Evolutionary conservation across 2,329 filamentous ascomycete genomes (phyloP).

Genomic region (Cladophialophora psammophila): DNA sequence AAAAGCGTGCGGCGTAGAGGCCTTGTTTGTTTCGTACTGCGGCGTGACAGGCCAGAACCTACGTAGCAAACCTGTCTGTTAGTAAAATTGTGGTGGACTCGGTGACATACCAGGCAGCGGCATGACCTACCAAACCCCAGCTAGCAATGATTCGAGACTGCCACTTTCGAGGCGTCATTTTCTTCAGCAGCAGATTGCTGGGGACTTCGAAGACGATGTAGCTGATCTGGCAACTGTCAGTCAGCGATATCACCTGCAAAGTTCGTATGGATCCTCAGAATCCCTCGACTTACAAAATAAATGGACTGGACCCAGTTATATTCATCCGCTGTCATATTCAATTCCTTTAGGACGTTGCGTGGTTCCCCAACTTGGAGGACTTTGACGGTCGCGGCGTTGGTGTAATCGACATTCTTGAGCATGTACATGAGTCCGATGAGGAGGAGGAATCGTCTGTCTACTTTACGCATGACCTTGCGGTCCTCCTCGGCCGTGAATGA

Average conservation of each 20-base stretch:
- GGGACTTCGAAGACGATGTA: constrained; percentile 54
- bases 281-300: constrained; percentile 46
- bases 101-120: neutral
- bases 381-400: constrained; percentile 52
- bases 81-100: neutral
- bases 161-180: constrained; percentile 47
- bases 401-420: constrained; percentile 57
- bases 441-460: constrained; percentile 72
- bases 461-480: constrained; percentile 50
- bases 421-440: constrained; percentile 71
- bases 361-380: constrained; percentile 53
- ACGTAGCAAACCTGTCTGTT: constrained; percentile 2
- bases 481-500: constrained; percentile 52
- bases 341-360: constrained; percentile 49
- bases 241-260: neutral
- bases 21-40: constrained; percentile 50
- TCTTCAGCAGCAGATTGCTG: constrained; percentile 50
- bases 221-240: constrained; percentile 36
- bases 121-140: constrained; percentile 44
- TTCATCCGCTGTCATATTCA: constrained; percentile 51
- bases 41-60: constrained; percentile 47
- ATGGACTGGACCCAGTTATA: constrained; percentile 54
- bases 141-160: constrained; percentile 49
- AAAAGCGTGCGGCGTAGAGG: constrained; percentile 51
- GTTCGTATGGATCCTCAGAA: neutral